phyloP scores from a whole-genome alignment of 2,329 filamentous ascomycete genomes.

The Exophiala sp. region DNA sequence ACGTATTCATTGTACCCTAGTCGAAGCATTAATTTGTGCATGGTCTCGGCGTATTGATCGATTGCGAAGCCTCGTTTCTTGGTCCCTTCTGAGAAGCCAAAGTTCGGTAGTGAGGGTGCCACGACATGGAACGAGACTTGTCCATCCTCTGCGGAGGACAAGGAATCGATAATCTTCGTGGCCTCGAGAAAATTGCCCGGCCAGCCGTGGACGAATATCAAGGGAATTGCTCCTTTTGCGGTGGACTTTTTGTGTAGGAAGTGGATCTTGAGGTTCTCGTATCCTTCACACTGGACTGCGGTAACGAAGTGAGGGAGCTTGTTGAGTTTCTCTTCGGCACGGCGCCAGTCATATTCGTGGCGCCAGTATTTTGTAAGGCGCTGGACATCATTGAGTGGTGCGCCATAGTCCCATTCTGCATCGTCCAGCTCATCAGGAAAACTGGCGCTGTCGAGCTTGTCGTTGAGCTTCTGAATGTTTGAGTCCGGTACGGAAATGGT shows the following conservation, averaged over 20 bases:
- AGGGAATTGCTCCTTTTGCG: constrained; percentile 24
- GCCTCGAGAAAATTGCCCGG: constrained; percentile 25
- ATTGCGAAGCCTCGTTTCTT: constrained; percentile 55
- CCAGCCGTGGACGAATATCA: constrained; percentile 26
- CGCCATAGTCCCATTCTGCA: constrained; percentile 40
- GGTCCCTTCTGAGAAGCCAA: constrained; percentile 12
- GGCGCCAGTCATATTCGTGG: constrained; percentile 36
- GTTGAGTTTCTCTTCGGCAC: constrained; percentile 36
- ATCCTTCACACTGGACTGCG: constrained; percentile 38
- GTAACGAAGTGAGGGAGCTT: constrained; percentile 37
- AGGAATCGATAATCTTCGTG: constrained; percentile 44
- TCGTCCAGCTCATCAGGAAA: constrained; percentile 42
- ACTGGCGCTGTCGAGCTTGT: constrained; percentile 34
- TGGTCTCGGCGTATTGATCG: constrained; percentile 53
- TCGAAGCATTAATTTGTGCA: constrained; percentile 22
- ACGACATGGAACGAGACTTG: constrained; percentile 11
- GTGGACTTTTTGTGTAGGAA: constrained; percentile 35
- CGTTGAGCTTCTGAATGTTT: constrained; percentile 35
- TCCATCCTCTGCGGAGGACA: constrained; percentile 14
- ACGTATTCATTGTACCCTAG: constrained; percentile 29
- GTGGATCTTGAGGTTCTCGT: constrained; percentile 37
- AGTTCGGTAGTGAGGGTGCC: constrained; percentile 26
- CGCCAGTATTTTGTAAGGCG: constrained; percentile 36
- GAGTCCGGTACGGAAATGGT: constrained; percentile 35
- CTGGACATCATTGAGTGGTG: constrained; percentile 38